Evolutionary conservation across 306 rosid species (phyloP), one percentile per base, ranked within the genome.

Genomic region (Urtica urens): DNA sequence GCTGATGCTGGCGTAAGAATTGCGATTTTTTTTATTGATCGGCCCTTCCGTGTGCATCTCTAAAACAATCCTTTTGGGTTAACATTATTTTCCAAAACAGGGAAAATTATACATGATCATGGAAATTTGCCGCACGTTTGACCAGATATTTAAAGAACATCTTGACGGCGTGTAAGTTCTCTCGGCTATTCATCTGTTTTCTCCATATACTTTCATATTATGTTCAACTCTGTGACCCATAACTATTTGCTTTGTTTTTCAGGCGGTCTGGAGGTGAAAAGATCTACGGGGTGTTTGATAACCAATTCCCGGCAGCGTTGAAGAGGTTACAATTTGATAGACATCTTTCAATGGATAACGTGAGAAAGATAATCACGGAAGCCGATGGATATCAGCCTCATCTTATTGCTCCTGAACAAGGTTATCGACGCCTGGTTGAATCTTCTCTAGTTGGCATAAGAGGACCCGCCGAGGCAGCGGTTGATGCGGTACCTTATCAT

Each of bases 361-460:
- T 72, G 24, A 42, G 72, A 41, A 72, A 61, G 69, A 51, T 66
- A 51, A 66, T 66, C 51, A 60, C 73, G 13, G 77, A 72, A 62
- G 77, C 77, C 33, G 73, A 72, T 62, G 77, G 77, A 24, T 72
- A 72, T 40, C 77, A 72, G 16, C 77, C 77, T 51, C 77, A 72
- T 61, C 53, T 72, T 40, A 66, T 72, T 61, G 73, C 77, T 35
- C 77, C 77, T 34, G 77, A 72, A 28, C 73, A 66, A 61, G 77
- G 77, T 11, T 72, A 72, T 43, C 77, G 77, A 3, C 72, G 73
- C 40, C 77, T 72, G 31, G 61, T 72, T 33, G 77, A 72, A 61
- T 56, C 59, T 46, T 45, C 72, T 19, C n/a, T 72, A 57, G 25
- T 51, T 21, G 55, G 51, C 62, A 60, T 72, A 23, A 72, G 68